Conservation (phyloP, 108 stramenopile species). For the Mayamaea pseudoterrestris region DNA sequence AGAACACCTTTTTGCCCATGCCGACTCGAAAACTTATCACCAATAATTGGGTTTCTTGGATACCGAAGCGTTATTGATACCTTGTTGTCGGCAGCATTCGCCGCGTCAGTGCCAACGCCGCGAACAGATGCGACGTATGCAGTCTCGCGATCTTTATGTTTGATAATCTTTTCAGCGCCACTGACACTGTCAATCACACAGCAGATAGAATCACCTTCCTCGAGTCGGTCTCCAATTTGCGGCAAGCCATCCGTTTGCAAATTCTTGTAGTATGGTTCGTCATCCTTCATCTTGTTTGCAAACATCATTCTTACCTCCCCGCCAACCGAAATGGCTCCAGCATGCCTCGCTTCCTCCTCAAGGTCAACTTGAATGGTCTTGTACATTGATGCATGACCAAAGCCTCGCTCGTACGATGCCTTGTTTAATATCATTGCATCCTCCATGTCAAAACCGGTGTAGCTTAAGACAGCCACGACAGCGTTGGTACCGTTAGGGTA, state of each 20-base stretch:
- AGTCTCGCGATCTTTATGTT: conserved; percentile 86
- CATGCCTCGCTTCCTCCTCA: conserved; percentile 54
- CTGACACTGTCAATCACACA: conserved; percentile 78
- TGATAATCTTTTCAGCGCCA: conserved; percentile 45
- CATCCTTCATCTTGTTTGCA: conserved; percentile 35
- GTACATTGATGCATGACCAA: conserved; percentile 91
- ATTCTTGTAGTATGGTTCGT: conserved; percentile 38
- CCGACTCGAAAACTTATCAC: conserved; percentile 97
- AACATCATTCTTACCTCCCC: conserved; percentile 16
- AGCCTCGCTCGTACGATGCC: conserved; percentile 84
- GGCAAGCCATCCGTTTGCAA: conserved; percentile 93
- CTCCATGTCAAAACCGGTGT: conserved; percentile 99
- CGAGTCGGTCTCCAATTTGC: conserved; percentile 69
- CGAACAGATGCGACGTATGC: conserved; percentile 86
- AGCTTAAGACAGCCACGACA: conserved; percentile 94
- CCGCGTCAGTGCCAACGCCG: conserved; percentile 39
- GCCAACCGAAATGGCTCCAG: conserved; percentile 31
- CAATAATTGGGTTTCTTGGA: conserved; percentile 94
- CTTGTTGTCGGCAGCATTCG: conserved; percentile 33
- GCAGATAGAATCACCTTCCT: conserved; percentile 85
- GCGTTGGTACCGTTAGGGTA: conserved; percentile 98
- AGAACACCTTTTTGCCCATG: conserved; percentile 99
- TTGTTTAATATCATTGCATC: conserved; percentile 99
- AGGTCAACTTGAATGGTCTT: conserved; percentile 89
- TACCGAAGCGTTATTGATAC: conserved; percentile 85